Percentiles rank a stretch among this genome's conserved stretches.
These are phyloP conservation scores for Leucogyrophana mollusca DNA, from an alignment of 768 basidiomycete genomes.

Conservation along the genomic window DNA sequence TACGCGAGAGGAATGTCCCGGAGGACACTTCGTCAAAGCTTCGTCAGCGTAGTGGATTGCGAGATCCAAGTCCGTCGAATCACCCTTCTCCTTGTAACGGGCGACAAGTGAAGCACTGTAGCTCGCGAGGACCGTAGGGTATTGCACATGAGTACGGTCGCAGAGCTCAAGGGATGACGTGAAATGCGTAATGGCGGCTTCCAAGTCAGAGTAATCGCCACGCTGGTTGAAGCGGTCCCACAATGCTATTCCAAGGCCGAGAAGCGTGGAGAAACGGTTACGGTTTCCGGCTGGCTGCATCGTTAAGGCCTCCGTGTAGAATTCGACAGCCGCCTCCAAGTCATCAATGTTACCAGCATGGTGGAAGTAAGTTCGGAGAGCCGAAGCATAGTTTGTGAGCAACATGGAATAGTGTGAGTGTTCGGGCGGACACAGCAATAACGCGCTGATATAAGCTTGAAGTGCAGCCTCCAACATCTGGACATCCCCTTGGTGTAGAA, in stretches of 20 bases:
- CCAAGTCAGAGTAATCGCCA: constrained; percentile 12
- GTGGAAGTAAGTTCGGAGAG: constrained; percentile 15
- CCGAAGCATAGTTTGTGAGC: constrained; percentile 16
- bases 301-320: constrained; percentile 12
- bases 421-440: constrained; percentile 12
- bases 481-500: constrained; percentile 9
- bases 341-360: constrained; percentile 13
- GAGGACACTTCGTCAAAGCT: constrained; percentile 9
- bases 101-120: constrained; percentile 7
- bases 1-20: neutral
- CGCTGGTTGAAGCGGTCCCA: constrained; percentile 7
- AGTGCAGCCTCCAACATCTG: constrained; percentile 21
- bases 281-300: constrained; percentile 11
- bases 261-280: constrained; percentile 11
- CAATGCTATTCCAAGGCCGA: constrained; percentile 9
- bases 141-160: constrained; percentile 3
- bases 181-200: constrained; percentile 15
- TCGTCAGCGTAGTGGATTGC: constrained; percentile 16
- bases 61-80: constrained; percentile 12
- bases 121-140: neutral
- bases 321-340: constrained; percentile 21
- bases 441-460: constrained; percentile 10
- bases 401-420: constrained; percentile 15
- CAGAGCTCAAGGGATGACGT: constrained; percentile 13
- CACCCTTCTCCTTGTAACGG: constrained; percentile 14